These are phyloP conservation scores for Aspergillus sp. DNA, from an alignment of 2,329 filamentous ascomycete genomes.

Conservation along the genomic window DNA sequence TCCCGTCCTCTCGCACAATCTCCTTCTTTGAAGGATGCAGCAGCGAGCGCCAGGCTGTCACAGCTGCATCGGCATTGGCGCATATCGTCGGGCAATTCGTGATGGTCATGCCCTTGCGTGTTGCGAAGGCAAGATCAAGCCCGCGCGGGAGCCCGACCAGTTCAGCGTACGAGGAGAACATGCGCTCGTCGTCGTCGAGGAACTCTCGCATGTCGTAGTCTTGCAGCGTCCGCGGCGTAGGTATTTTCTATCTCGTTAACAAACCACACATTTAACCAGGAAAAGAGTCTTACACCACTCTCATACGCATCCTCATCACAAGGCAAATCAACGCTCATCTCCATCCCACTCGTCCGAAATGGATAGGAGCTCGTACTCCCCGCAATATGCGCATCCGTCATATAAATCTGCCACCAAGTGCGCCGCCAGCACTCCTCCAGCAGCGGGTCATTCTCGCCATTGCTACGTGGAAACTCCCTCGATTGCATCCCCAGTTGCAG, in stretches of 20 bases:
- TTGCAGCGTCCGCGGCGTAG: conserved; percentile 24
- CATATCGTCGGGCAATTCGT: conserved; percentile 20
- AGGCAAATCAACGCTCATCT: conserved; percentile 25
- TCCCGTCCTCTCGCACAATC: conserved; percentile 56
- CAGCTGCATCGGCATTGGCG: conserved; percentile 31
- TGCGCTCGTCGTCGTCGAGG: conserved; percentile 15
- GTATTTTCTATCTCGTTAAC: conserved; percentile 20
- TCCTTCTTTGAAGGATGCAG: conserved; percentile 34
- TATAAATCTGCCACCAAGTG: conserved; percentile 50
- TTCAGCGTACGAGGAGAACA: conserved; percentile 33
- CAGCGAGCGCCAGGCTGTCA: conserved; percentile 41
- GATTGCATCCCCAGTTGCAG: conserved; percentile 8
- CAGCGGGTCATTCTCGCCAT: conserved; percentile 5
- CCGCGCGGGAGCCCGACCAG: conserved; percentile 25
- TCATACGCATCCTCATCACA: conserved; percentile 30
- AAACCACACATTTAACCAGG: too few relatives aligned
- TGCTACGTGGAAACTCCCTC: background rate
- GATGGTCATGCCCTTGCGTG: conserved; percentile 11
- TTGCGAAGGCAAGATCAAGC: conserved; percentile 25
- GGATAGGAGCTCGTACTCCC: conserved; percentile 47
- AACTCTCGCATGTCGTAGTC: conserved; percentile 35
- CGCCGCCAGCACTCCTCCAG: conserved; percentile 47
- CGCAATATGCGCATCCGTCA: conserved; percentile 77
- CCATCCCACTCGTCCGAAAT: conserved; percentile 21
- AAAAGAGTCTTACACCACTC: conserved; percentile 17